Base-by-base conservation (phyloP, 495 filamentous ascomycete species). In the Penicillium goetzii region DNA sequence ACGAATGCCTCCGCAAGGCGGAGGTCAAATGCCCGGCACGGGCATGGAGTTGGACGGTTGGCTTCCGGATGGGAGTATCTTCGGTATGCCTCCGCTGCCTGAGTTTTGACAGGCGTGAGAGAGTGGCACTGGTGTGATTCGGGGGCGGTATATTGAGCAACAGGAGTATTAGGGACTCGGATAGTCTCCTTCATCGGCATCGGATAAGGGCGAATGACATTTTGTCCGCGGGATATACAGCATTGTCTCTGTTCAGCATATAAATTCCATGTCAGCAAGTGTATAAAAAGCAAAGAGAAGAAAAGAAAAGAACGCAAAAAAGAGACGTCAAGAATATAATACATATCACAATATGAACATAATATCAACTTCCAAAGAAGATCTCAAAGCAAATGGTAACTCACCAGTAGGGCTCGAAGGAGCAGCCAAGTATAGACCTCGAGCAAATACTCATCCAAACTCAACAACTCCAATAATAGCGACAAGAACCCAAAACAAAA, bases 1-100 rank as follows among this genome's bases (percentile, higher is more conserved):
- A 41, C 63, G 60, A 56, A 61, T 64, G 28, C 63, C 65, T 53
- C 63, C 59, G 32, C 72, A 60, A 23, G 56, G 50, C 52, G 58
- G 41, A 33, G 56, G 38, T 25, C 63, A 57, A 8, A 65, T 58
- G 33, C 34, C 65, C 6, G 62, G 63, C 10, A 67, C 71, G 23
- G 68, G 72, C 30, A 74, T 79, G 71, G 76, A 77, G 43, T 30
- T 79, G 33, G 76, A 79, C 62, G 76, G 72, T 0, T 79, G 76
- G 76, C 54, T 77, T 49, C 72, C 76, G 11, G 72, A 74, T 47
- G 74, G 74, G 17, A 74, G 70, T 59, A 66, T 79, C 4, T 77
- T 68, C 58, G 75, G 72, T 11, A 68, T 75, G 70, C 70, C 69
- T 17, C 68, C 65, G 28, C 63, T 78, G 61, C 74, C 76, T 56